Conservation (phyloP, 306 rosid genomes). For the Prunus fruticosa region DNA sequence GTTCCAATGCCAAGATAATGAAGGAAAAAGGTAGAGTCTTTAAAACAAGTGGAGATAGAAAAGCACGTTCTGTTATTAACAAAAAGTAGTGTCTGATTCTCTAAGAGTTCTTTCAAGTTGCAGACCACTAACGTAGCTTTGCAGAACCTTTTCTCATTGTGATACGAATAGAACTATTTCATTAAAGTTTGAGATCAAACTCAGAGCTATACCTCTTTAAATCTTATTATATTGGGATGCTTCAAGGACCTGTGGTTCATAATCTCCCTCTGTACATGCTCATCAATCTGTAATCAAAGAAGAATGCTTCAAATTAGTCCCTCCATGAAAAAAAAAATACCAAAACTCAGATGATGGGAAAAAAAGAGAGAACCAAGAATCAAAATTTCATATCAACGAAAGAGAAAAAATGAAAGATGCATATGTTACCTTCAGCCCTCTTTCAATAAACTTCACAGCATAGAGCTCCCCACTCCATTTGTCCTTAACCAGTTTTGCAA, state of each 20-base stretch:
- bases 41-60: neutral
- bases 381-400: neutral
- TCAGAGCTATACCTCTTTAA: conserved; percentile 70
- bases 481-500: conserved; percentile 81
- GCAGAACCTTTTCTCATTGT: neutral
- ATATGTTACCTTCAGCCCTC: conserved; percentile 72
- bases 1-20: neutral
- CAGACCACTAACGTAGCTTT: neutral
- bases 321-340: neutral
- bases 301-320: neutral
- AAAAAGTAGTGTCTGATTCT: conserved; percentile 16
- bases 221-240: conserved; percentile 94
- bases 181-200: neutral
- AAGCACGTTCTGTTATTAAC: neutral
- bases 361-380: neutral
- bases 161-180: too few relatives aligned
- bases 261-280: conserved; percentile 96
- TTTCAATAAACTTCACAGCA: conserved; percentile 92
- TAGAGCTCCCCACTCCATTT: conserved; percentile 69
- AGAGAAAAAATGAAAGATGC: neutral
- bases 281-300: conserved; percentile 64
- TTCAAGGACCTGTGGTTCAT: conserved; percentile 90
- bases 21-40: neutral
- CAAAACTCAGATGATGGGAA: conserved; percentile 4
- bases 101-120: conserved; percentile 8